Base-by-base conservation (phyloP, 768 basidiomycete species). In the Boletus pseudo-olivaceus region DNA sequence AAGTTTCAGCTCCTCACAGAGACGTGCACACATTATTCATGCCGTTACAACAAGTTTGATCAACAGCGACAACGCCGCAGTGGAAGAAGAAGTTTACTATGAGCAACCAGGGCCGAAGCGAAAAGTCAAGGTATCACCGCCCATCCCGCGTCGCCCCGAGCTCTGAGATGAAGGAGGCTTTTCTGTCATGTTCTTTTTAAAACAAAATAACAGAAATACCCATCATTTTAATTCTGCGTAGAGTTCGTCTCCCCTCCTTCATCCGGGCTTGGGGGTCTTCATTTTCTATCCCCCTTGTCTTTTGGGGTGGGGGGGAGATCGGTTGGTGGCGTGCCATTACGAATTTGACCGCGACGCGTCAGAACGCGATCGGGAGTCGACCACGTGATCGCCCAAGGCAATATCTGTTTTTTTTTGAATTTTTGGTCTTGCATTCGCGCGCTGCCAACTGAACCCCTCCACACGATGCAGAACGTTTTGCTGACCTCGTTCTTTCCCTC, bases 101-200 rank as follows among this genome's bases (percentile, higher is more conserved):
- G 89, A 90, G 71, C 84, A 83, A 32, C 74, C 79, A 59, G 75
- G 71, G 63, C 60, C 79, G 54, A 87, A 85, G 75, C 84, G 87
- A 74, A 90, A 85, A 85, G 76, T 83, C 84, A 92, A 92, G 90
- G 90, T 92, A 92, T 82, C 88, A 73, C 82, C 87, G 76, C 83
- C 86, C 77, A 56, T 66, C 77, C 82, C 82, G 78, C 88, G 88
- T 82, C 89, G 87, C 81, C 86, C 88, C 76, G 88, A 90, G 86
- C 85, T 90, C 81, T 91, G 86, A 90, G 90, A 90, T 89, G 90
- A 91, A 87, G 90, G 88, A 83, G 90, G 83, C 71, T 71, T 68
- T 73, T 72, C 54, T 57, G 55, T 76, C 73, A 70, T 15, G 27
- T 65, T 61, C 63, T 65, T 62, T 38, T 62, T 68, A 62, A 62